These are phyloP conservation scores for Nicotiana tabacum DNA, from an alignment of 257 asterid species.

Conservation along the genomic window DNA sequence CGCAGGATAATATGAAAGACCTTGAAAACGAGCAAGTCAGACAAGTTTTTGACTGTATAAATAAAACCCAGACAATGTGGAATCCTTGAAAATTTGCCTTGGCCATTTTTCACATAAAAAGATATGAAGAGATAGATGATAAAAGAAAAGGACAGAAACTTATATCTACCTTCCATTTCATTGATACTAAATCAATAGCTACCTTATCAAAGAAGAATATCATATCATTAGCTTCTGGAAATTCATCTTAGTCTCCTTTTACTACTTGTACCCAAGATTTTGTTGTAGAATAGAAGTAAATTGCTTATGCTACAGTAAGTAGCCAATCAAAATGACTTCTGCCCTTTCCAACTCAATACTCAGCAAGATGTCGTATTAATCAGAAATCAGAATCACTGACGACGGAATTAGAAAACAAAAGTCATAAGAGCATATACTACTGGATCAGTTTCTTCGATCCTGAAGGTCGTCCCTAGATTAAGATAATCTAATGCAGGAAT, in stretches of 20 bases:
- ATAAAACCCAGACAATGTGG: not conserved
- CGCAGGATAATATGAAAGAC: not conserved
- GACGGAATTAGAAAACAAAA: not conserved
- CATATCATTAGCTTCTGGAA: not conserved
- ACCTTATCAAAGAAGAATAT: not conserved
- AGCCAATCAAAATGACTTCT: not conserved
- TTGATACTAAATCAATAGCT: not conserved
- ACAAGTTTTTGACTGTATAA: not conserved
- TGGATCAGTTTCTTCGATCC: constrained; percentile 1
- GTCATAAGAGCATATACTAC: not conserved
- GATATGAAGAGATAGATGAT: not conserved
- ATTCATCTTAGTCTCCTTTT: not conserved
- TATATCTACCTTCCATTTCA: not conserved
- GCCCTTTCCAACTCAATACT: not conserved
- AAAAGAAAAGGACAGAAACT: not conserved
- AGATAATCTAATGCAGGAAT: not conserved
- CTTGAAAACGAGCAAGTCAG: not conserved
- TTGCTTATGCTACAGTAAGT: not conserved
- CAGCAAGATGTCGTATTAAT: constrained; percentile 5
- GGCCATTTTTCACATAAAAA: not conserved
- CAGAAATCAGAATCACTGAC: not conserved
- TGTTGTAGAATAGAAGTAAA: not conserved
- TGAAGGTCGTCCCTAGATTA: not conserved
- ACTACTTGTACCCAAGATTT: not conserved
- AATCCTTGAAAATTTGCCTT: not conserved